A percentile compares a stretch with the other conserved stretches of the same genome.
Conservation (phyloP, 441 rosid species). For the Manihot esculenta region DNA sequence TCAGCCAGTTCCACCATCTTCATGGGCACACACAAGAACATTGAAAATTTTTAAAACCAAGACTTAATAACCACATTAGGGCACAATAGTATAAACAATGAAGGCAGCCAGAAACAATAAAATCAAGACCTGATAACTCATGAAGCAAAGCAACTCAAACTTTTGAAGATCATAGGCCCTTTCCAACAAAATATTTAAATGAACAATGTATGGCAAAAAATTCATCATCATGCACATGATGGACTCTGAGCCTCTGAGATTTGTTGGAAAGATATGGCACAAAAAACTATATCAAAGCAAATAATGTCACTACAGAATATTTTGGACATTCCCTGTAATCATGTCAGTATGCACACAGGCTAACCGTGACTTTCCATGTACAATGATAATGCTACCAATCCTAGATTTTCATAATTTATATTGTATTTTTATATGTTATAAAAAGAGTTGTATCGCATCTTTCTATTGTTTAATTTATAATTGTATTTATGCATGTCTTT, state of each 20-base stretch:
- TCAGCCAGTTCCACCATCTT: slow-evolving; percentile 1
- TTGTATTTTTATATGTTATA: no score
- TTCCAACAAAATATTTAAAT: not conserved
- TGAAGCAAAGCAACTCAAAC: not conserved
- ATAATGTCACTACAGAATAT: not conserved
- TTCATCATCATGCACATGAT: not conserved
- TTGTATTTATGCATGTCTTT: no score
- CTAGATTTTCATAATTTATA: no score
- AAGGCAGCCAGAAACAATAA: not conserved
- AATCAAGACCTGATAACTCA: not conserved
- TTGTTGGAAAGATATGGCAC: not conserved
- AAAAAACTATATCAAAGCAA: not conserved
- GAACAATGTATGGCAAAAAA: not conserved
- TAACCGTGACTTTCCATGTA: no score
- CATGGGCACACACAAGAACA: not conserved
- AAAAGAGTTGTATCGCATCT: no score
- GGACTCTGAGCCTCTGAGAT: not conserved
- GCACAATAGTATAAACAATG: not conserved
- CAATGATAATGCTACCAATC: no score
- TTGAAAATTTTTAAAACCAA: not conserved
- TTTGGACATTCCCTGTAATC: not conserved
- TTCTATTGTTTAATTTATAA: no score
- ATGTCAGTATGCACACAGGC: not conserved
- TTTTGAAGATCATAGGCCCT: not conserved
- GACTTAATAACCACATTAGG: not conserved